Percentiles rank a stretch among this genome's conserved stretches.
phyloP scores from a whole-genome alignment of 768 basidiomycete genomes.

The Mrakia gelida region DNA sequence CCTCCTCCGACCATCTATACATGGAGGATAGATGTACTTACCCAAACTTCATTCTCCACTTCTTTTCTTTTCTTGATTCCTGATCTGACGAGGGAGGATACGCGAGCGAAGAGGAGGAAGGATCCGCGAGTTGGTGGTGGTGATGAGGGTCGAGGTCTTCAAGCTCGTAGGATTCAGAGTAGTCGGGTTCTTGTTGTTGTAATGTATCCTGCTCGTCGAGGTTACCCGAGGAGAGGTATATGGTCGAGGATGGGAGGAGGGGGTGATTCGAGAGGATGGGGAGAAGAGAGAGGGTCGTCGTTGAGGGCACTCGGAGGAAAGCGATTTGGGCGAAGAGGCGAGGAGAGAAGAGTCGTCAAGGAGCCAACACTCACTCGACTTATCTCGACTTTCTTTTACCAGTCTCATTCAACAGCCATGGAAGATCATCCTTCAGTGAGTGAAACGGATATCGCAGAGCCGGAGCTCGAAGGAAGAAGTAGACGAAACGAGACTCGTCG shows the following conservation, averaged over 20 bases:
- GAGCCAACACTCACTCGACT: background rate
- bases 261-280: background rate
- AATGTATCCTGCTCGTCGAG: too few relatives aligned
- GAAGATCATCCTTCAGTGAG: conserved; percentile 14
- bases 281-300: background rate
- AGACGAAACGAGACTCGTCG: background rate
- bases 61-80: background rate
- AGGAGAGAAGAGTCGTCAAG: background rate
- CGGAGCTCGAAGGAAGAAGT: background rate
- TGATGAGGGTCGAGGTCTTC: too few relatives aligned
- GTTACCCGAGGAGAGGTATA: too few relatives aligned
- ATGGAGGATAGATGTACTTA: conserved; percentile 27
- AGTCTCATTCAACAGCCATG: background rate
- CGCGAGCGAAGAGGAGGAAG: background rate
- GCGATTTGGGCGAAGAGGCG: too few relatives aligned
- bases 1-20: background rate
- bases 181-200: too few relatives aligned
- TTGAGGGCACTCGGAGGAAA: background rate
- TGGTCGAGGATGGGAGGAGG: background rate
- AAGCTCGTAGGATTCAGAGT: too few relatives aligned
- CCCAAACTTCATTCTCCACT: conserved; percentile 45
- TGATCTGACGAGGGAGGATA: conserved; percentile 2
- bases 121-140: too few relatives aligned
- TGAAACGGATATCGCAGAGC: too few relatives aligned
- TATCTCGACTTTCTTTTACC: background rate